Percentiles rank a stretch among this genome's conserved stretches.
phyloP scores from a whole-genome alignment of 2,329 filamentous ascomycete species.

The Metarhizium brunneum region DNA sequence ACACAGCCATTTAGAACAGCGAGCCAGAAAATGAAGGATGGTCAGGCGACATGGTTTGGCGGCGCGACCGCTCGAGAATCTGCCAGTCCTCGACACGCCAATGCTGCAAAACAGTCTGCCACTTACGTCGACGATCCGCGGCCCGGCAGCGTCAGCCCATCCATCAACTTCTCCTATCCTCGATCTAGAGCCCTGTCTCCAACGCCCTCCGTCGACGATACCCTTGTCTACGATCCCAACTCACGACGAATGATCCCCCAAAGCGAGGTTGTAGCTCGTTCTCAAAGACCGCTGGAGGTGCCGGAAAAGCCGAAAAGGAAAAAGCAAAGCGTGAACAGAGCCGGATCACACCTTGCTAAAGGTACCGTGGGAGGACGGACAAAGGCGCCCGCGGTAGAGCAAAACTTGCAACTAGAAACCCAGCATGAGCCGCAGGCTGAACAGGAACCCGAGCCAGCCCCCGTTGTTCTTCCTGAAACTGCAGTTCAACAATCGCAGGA shows the following conservation, averaged over 20 bases:
- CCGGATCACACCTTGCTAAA: slow-evolving; percentile 37
- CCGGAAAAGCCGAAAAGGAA: slow-evolving; percentile 31
- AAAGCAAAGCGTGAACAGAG: slow-evolving; percentile 26
- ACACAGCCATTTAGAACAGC: slow-evolving; percentile 42
- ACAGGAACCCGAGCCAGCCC: background rate
- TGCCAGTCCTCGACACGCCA: slow-evolving; percentile 35
- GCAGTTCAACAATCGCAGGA: background rate
- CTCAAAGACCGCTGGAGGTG: slow-evolving; percentile 30
- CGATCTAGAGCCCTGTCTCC: slow-evolving; percentile 28
- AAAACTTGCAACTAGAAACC: background rate
- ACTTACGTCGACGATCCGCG: slow-evolving; percentile 23
- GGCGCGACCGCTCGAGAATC: slow-evolving; percentile 32
- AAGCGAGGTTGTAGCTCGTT: slow-evolving; percentile 31
- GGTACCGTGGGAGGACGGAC: slow-evolving; percentile 42
- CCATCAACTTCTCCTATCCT: slow-evolving; percentile 53
- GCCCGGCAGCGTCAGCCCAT: slow-evolving; percentile 38
- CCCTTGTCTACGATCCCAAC: slow-evolving; percentile 56
- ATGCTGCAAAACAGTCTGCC: slow-evolving; percentile 26
- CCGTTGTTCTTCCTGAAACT: background rate
- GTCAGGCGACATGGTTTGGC: slow-evolving; percentile 40
- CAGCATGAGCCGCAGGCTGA: slow-evolving; percentile 2
- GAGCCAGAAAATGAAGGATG: slow-evolving; percentile 39
- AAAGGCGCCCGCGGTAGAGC: slow-evolving; percentile 37
- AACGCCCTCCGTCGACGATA: slow-evolving; percentile 20
- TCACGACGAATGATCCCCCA: slow-evolving; percentile 52